Conservation (phyloP, 2,329 filamentous ascomycete species). For the Lecanicillium sp. region DNA sequence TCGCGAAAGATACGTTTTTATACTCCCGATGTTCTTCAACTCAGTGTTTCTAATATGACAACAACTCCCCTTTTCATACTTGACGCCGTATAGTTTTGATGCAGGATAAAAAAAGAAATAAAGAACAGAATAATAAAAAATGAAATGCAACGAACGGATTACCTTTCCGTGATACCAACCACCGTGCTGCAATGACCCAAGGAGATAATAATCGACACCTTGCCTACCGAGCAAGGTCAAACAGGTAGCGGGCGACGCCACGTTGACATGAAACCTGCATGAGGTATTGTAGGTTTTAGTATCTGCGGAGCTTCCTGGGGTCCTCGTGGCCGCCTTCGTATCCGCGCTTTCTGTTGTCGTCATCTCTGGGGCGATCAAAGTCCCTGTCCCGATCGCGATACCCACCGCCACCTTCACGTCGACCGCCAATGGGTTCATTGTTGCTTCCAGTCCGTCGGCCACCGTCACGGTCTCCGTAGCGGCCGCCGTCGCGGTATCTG, state of each 20-base stretch:
- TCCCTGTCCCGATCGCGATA: constrained; percentile 43
- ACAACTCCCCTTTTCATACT: not conserved
- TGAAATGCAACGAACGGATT: no score
- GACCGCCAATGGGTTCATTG: constrained; percentile 67
- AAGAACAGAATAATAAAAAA: constrained; percentile 4
- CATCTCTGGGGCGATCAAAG: constrained; percentile 51
- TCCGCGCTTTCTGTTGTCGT: constrained; percentile 58
- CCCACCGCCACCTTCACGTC: constrained; percentile 52
- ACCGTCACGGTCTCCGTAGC: constrained; percentile 37
- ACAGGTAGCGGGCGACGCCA: not conserved
- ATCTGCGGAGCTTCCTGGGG: constrained; percentile 58
- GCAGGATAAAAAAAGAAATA: constrained; percentile 1
- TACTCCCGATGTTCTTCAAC: no score
- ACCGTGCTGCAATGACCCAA: not conserved
- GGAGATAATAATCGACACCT: not conserved
- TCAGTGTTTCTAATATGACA: no score
- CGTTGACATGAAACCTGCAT: not conserved
- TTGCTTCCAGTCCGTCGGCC: constrained; percentile 64
- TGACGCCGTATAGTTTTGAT: constrained; percentile 3
- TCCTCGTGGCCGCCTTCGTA: constrained; percentile 83
- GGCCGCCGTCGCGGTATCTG: constrained; percentile 37
- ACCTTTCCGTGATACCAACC: constrained; percentile 9
- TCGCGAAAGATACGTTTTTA: not conserved
- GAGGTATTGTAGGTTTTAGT: constrained; percentile 35
- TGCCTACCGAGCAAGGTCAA: not conserved